These are phyloP conservation scores for Excoecaria agallocha DNA, from an alignment of 345 rosid genomes.

Conservation along the genomic window DNA sequence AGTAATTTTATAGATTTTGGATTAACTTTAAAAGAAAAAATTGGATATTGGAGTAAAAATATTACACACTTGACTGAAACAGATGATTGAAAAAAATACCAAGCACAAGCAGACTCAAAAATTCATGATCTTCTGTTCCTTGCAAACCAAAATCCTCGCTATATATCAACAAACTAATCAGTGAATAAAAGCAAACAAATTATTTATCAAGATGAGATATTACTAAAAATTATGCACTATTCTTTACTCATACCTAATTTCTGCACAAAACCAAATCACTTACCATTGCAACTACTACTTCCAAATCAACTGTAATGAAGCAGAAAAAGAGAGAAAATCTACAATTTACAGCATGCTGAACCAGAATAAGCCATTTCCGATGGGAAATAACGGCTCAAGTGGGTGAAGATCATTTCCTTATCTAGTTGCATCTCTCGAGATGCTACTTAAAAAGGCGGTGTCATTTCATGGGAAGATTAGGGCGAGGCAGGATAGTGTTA, in stretches of 20 bases:
- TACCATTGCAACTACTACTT: conserved; percentile 16
- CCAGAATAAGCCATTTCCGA: not conserved
- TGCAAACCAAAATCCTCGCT: too few species aligned
- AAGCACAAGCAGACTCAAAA: too few species aligned
- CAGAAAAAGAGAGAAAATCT: not conserved
- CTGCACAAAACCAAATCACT: conserved; percentile 3
- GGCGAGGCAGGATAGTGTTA: conserved; percentile 35
- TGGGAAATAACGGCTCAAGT: conserved; percentile 7
- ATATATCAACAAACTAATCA: not conserved
- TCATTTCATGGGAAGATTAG: conserved; percentile 24
- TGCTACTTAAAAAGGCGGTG: not conserved
- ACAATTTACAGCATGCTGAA: conserved; percentile 19
- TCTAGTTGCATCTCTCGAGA: not conserved
- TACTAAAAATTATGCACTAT: not conserved
- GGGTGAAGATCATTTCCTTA: conserved; percentile 7
- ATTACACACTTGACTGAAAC: too few species aligned
- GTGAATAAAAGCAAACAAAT: not conserved
- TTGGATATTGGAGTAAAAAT: too few species aligned
- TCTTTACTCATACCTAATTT: conserved; percentile 4
- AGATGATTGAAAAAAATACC: too few species aligned
- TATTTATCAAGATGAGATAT: not conserved
- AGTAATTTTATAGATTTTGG: too few species aligned
- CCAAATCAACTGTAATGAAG: conserved; percentile 1
- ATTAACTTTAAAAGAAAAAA: too few species aligned
- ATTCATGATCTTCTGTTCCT: too few species aligned